Conservation (phyloP, 495 filamentous ascomycete species). For the Margaritispora aquatica region DNA sequence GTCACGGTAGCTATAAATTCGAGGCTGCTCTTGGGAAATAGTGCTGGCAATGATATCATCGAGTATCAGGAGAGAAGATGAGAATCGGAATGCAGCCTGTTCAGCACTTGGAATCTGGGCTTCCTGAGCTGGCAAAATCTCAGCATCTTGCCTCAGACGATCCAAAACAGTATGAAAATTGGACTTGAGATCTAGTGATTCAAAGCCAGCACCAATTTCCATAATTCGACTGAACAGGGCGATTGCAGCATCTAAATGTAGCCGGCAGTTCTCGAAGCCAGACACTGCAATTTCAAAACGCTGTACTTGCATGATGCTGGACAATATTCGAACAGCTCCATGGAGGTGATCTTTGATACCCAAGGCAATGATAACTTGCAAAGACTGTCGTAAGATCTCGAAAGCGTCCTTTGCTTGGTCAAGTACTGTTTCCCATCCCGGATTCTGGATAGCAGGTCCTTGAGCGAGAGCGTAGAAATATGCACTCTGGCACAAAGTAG, state of each 20-base stretch:
- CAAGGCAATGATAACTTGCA: constrained; percentile 31
- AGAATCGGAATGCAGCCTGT: constrained; percentile 48
- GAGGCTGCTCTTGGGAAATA: constrained; percentile 32
- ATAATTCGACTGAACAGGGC: constrained; percentile 42
- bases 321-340: constrained; percentile 36
- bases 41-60: constrained; percentile 46
- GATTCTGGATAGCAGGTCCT: constrained; percentile 2
- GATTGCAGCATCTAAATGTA: constrained; percentile 42
- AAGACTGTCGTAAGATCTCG: constrained; percentile 32
- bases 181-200: neutral
- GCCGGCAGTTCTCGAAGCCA: constrained; percentile 38
- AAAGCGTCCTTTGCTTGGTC: constrained; percentile 37
- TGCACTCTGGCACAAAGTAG: constrained; percentile 37
- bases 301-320: constrained; percentile 47
- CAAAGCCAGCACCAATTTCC: constrained; percentile 21
- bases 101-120: constrained; percentile 26
- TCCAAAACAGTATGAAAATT: constrained; percentile 26
- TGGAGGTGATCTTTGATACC: constrained; percentile 26
- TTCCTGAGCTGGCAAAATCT: constrained; percentile 13
- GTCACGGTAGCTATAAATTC: constrained; percentile 33
- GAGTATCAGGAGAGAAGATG: constrained; percentile 39
- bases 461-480: constrained; percentile 39
- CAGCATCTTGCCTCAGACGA: constrained; percentile 27
- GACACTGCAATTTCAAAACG: constrained; percentile 41
- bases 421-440: constrained; percentile 30